Evolutionary conservation across 1,284 basidiomycete species (phyloP), one percentile per base, ranked within the genome.

Genomic region (Takashimella koratensis): DNA sequence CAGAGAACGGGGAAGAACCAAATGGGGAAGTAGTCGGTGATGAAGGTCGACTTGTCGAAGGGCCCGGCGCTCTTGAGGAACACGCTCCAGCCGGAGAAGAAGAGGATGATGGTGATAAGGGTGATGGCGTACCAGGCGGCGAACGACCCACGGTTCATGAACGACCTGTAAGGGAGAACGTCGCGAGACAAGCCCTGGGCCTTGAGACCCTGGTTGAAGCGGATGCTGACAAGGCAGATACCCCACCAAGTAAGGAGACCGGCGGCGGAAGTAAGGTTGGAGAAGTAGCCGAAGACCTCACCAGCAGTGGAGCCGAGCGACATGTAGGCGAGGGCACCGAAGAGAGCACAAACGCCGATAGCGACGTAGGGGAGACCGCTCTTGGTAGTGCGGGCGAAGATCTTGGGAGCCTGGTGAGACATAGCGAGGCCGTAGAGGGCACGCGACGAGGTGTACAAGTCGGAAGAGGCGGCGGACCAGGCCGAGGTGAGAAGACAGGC

Each of bases 1-100:
- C 88, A 93, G 44, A 93, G 70, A 53, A 90, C 57, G 19, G 87
- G 86, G 82, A 91, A 92, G 47, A 87, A 60, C n/a, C 74, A 74
- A 45, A 91, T 75, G 36, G 90, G 87, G 36, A 94, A 59, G 58
- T 66, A 65, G 59, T 60, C 60, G 40, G 71, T 68, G 52, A 71
- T 47, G 46, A 66, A 69, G 27, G 51, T 58, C 10, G 30, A 36
- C 30, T 36, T 36, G 30, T 36, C 30, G 30, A 36, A 36, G 8
- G 30, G 30, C 19, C 47, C 52, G 25, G 66, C 61, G 52, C 51
- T 64, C 45, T 51, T 47, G 21, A 90, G 80, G 82, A 93, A 92
- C 42, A 90, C 87, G 8, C 53, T 57, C 62, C 63, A 70, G 41
- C 56, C 64, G 20, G 62, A 73, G 53, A 75, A 71, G 49, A 76